Conservation (phyloP, 441 rosid genomes). For the Brassica hybrid region DNA sequence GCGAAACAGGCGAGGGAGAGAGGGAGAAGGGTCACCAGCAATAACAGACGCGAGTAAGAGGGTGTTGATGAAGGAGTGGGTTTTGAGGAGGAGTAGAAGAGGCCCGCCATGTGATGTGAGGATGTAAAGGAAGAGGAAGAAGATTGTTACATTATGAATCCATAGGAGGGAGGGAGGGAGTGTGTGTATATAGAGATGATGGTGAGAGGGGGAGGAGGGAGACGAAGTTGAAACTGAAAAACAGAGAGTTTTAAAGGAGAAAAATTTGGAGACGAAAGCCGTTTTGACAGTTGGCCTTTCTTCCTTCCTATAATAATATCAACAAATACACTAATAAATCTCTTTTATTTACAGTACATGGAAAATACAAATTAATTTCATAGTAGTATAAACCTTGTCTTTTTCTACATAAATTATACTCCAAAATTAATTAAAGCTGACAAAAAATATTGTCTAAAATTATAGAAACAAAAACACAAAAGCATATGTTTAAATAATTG, state of each 20-base stretch:
- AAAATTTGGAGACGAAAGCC: slow-evolving; percentile 25
- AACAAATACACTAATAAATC: too few relatives aligned
- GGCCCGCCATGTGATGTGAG: slow-evolving; percentile 75
- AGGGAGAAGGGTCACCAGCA: slow-evolving; percentile 71
- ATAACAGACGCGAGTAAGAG: slow-evolving; percentile 60
- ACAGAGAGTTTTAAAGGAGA: slow-evolving; percentile 22
- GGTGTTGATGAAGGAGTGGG: slow-evolving; percentile 42
- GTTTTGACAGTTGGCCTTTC: slow-evolving; percentile 29
- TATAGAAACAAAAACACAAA: too few relatives aligned
- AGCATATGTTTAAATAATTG: too few relatives aligned
- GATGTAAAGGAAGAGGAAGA: not conserved
- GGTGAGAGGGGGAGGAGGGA: slow-evolving; percentile 24
- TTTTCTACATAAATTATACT: too few relatives aligned
- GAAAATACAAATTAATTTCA: too few relatives aligned
- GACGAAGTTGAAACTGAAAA: slow-evolving; percentile 47
- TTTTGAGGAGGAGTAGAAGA: slow-evolving; percentile 41
- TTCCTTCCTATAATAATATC: slow-evolving; percentile 7
- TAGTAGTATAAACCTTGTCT: too few relatives aligned
- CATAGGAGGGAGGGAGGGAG: not conserved
- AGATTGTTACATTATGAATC: not conserved
- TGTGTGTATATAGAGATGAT: not conserved
- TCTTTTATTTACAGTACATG: too few relatives aligned
- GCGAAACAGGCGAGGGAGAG: slow-evolving; percentile 76
- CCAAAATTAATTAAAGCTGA: too few relatives aligned
- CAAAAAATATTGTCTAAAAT: too few relatives aligned